Evolutionary conservation across 2,329 filamentous ascomycete species (phyloP), one percentile per base, ranked within the genome.

Genomic region (Curvularia verruculosa): DNA sequence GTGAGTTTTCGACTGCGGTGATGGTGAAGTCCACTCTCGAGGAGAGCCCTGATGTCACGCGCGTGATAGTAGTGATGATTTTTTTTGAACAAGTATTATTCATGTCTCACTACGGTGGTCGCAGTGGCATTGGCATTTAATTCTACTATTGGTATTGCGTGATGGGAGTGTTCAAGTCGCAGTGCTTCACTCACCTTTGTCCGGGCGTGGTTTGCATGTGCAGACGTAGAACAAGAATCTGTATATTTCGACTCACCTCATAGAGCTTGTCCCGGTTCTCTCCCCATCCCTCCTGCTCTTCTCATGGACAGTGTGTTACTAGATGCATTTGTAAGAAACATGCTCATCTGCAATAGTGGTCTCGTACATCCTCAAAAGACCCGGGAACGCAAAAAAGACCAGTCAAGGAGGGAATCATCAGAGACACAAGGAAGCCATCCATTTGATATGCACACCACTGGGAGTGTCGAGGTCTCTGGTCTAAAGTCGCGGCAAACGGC

Each of bases 11-110:
- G 55, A 44, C 39, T 36, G 34, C 4, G 15, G 52, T 47, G 9
- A 55, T 28, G 49, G 53, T 59, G 50, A 61, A 47, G 12, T 3
- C 23, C 18, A 43, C 40, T 23, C 54, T 36, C 5, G 28, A 28
- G 18, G 18, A 28, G 18, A 15, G 34, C 44, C 13, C 34, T 54
- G 31, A 49, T 49, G n/a, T 47, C 39, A 34, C 29, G 9, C 28
- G 28, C 28, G n/a, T n/a, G n/a, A n/a, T n/a, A n/a, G n/a, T n/a
- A n/a, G n/a, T n/a, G n/a, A n/a, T n/a, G n/a, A n/a, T n/a, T n/a
- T n/a, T n/a, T n/a, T n/a, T n/a, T n/a, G n/a, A n/a, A n/a, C n/a
- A n/a, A n/a, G n/a, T n/a, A n/a, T n/a, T n/a, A n/a, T n/a, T n/a
- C n/a, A n/a, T n/a, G n/a, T n/a, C n/a, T n/a, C n/a, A n/a, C n/a